A percentile compares a stretch with the other conserved stretches of the same genome.
Evolutionary conservation across 768 basidiomycete species (phyloP).

Genomic region (Daedalea quercina): DNA sequence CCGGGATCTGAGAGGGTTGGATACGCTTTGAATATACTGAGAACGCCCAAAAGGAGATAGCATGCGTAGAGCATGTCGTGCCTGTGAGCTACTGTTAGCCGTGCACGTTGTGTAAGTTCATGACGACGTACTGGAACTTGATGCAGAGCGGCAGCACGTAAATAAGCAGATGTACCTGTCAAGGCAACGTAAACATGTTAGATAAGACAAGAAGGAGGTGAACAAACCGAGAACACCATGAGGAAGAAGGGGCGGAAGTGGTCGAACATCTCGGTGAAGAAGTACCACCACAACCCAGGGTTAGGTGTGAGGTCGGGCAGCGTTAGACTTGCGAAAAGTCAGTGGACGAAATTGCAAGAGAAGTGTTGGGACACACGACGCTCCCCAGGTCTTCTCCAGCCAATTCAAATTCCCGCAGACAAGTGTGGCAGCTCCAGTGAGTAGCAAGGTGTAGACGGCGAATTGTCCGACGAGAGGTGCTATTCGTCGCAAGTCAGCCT

Average conservation of each 20-base stretch:
- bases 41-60: conserved; percentile 68
- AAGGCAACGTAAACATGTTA: background rate
- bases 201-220: background rate
- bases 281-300: conserved; percentile 97
- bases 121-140: conserved; percentile 66
- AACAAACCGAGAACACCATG: conserved; percentile 81
- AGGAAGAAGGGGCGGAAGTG: conserved; percentile 95
- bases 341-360: background rate
- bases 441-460: conserved; percentile 36
- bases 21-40: conserved; percentile 87
- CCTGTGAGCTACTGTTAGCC: conserved; percentile 30
- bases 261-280: conserved; percentile 99
- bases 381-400: conserved; percentile 79
- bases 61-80: conserved; percentile 80
- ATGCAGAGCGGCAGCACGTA: conserved; percentile 83
- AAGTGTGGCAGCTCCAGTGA: conserved; percentile 46
- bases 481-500: conserved; percentile 11
- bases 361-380: conserved; percentile 49
- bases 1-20: conserved; percentile 87
- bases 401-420: conserved; percentile 59
- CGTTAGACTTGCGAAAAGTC: conserved; percentile 46
- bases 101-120: background rate
- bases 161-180: conserved; percentile 71
- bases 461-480: conserved; percentile 43
- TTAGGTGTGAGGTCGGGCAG: conserved; percentile 92